phyloP scores from a whole-genome alignment of 352 stramenopile species.

The Phytophthora tubulina region DNA sequence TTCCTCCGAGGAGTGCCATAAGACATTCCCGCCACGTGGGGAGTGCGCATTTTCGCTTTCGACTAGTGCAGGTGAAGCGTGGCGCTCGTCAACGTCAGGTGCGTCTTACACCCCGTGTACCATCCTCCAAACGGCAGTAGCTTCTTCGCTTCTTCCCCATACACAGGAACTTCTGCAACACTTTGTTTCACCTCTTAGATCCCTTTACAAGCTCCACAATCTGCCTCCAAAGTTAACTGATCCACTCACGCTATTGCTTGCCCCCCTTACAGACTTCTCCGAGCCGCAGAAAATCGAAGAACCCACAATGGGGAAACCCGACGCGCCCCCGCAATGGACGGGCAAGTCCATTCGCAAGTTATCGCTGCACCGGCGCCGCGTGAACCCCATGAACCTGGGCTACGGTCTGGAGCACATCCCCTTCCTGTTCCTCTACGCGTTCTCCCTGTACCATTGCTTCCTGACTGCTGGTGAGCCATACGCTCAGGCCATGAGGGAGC shows the following conservation, averaged over 20 bases:
- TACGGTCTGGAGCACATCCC: constrained; percentile 80
- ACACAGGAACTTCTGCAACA: not conserved
- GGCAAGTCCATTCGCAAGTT: constrained; percentile 77
- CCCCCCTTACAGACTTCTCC: constrained; percentile 9
- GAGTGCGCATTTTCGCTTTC: constrained; percentile 30
- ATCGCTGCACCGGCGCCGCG: constrained; percentile 66
- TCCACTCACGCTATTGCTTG: constrained; percentile 8
- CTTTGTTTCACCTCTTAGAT: not conserved
- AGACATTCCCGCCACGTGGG: constrained; percentile 21
- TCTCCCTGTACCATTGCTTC: constrained; percentile 76
- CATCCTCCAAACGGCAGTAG: not conserved
- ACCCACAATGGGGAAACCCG: constrained; percentile 47
- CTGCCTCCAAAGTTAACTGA: constrained; percentile 5
- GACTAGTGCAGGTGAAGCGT: constrained; percentile 14
- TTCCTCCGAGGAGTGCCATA: constrained; percentile 10
- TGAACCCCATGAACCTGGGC: constrained; percentile 64
- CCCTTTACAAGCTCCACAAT: constrained; percentile 7
- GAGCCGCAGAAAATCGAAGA: constrained; percentile 16
- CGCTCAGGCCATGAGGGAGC: constrained; percentile 76
- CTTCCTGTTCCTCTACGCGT: constrained; percentile 76
- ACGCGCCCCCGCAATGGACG: constrained; percentile 64
- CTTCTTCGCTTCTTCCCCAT: constrained; percentile 5
- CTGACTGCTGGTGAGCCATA: constrained; percentile 75
- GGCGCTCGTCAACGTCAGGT: constrained; percentile 22
- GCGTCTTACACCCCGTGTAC: not conserved